Percentiles rank a stretch among this genome's conserved stretches.
These are phyloP conservation scores for Scheffersomyces amazonensis DNA, from an alignment of 805 yeast genomes.

Conservation along the genomic window DNA sequence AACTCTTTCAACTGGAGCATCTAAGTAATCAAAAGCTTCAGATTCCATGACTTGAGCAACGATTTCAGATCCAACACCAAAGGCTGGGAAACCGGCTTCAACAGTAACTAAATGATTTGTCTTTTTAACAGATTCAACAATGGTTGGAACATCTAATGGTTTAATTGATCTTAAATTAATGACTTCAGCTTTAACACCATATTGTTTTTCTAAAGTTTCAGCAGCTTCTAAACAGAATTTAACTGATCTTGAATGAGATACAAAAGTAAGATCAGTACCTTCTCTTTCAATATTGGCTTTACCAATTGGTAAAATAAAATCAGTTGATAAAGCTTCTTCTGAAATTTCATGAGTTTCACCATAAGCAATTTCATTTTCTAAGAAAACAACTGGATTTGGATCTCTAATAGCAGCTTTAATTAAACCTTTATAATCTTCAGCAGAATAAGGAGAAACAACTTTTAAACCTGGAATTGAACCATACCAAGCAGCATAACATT, in stretches of 20 bases:
- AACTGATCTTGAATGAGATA: constrained; percentile 91
- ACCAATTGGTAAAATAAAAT: constrained; percentile 90
- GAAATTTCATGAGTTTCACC: constrained; percentile 88
- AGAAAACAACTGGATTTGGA: constrained; percentile 95
- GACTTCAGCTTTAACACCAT: constrained; percentile 90
- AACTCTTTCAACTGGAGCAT: constrained; percentile 97
- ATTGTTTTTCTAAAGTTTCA: constrained; percentile 73
- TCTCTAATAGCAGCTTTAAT: constrained; percentile 96
- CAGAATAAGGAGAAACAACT: constrained; percentile 91
- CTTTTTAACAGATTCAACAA: constrained; percentile 87
- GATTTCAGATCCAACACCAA: constrained; percentile 98
- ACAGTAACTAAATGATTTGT: constrained; percentile 95
- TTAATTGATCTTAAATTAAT: constrained; percentile 94
- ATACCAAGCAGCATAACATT: constrained; percentile 97
- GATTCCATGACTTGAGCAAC: constrained; percentile 98
- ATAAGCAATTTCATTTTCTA: constrained; percentile 94
- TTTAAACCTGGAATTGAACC: constrained; percentile 97
- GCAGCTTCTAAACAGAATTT: constrained; percentile 88
- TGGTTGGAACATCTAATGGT: constrained; percentile 89
- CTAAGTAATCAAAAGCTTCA: constrained; percentile 96
- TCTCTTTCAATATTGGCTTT: constrained; percentile 92
- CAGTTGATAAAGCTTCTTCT: constrained; percentile 85
- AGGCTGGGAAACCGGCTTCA: constrained; percentile 97
- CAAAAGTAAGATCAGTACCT: constrained; percentile 87
- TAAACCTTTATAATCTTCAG: constrained; percentile 95